These are phyloP conservation scores for Sicyos baderoa DNA, from an alignment of 306 rosid genomes.

Conservation along the genomic window DNA sequence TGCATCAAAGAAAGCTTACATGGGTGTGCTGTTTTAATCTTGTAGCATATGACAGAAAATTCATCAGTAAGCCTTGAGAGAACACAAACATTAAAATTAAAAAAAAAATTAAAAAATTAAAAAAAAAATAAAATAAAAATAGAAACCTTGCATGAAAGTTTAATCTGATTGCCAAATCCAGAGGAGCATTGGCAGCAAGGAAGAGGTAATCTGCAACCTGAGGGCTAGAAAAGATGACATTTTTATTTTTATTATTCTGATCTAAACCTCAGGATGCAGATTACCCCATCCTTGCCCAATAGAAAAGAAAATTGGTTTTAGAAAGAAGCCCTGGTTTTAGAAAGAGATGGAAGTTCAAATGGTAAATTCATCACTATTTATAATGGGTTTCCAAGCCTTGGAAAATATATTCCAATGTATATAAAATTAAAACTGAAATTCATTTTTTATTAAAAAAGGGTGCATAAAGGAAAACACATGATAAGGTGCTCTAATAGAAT, in stretches of 20 bases:
- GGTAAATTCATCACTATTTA: conserved; percentile 33
- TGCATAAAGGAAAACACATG: conserved; percentile 25
- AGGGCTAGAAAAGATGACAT: conserved; percentile 33
- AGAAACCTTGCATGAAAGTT: not conserved
- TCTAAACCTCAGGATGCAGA: conserved; percentile 77
- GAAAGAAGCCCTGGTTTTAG: conserved; percentile 16
- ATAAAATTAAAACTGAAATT: conserved; percentile 3
- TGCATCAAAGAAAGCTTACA: not conserved
- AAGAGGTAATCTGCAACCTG: conserved; percentile 45
- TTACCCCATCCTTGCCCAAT: conserved; percentile 42
- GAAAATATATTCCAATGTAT: conserved; percentile 20
- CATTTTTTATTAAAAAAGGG: not conserved
- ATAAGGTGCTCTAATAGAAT: conserved; percentile 30
- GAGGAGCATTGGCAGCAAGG: conserved; percentile 22
- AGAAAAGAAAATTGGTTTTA: not conserved
- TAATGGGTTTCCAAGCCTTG: conserved; percentile 26
- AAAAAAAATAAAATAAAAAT: not conserved
- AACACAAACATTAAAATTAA: not conserved
- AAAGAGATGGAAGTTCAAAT: conserved; percentile 23
- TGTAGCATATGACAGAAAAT: not conserved
- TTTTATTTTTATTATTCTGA: conserved; percentile 15
- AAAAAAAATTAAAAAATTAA: too few species aligned
- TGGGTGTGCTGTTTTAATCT: not conserved
- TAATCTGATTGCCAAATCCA: not conserved
- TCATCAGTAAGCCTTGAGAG: not conserved